A percentile compares a stretch with the other conserved stretches of the same genome.
Evolutionary conservation across 495 filamentous ascomycete species (phyloP).

Genomic region (Daldinia vernicosa): DNA sequence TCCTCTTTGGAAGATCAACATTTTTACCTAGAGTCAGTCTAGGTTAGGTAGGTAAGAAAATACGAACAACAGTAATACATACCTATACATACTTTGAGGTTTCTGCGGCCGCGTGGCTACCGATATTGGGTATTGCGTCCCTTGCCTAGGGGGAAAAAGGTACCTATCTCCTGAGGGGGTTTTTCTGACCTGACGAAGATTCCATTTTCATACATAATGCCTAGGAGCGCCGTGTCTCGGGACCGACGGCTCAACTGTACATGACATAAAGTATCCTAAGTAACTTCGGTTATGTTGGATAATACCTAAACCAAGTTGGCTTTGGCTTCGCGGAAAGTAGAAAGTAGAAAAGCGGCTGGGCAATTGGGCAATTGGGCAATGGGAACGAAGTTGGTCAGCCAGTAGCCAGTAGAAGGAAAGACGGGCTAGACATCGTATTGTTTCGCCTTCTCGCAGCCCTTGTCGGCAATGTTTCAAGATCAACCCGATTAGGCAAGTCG

Average conservation of each 20-base stretch:
- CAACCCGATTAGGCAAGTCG: constrained; percentile 47
- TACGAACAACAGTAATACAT: constrained; percentile 45
- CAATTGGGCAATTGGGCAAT: constrained; percentile 6
- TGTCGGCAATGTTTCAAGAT: constrained; percentile 44
- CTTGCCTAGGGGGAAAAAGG: constrained; percentile 19
- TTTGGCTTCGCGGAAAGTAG: not conserved
- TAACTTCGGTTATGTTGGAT: constrained; percentile 26
- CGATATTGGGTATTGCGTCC: constrained; percentile 15
- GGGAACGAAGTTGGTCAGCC: not conserved
- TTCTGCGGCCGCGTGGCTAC: constrained; percentile 32
- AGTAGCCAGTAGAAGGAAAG: constrained; percentile 4
- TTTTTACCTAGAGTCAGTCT: constrained; percentile 23
- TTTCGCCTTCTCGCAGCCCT: constrained; percentile 45
- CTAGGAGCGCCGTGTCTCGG: constrained; percentile 37
- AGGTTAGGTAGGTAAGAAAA: constrained; percentile 38
- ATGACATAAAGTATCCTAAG: not conserved
- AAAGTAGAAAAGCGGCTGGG: constrained; percentile 1
- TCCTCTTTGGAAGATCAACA: constrained; percentile 42
- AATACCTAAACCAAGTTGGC: constrained; percentile 7
- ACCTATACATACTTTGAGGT: constrained; percentile 18
- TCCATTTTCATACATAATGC: constrained; percentile 7
- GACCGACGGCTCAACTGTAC: constrained; percentile 26
- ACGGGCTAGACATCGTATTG: constrained; percentile 21
- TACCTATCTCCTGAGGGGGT: not conserved
- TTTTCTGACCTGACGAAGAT: constrained; percentile 19